Evolutionary conservation across 1,139 yeast species (phyloP), one percentile per base, ranked within the genome.

Genomic region (Magnusiomyces paraingens): DNA sequence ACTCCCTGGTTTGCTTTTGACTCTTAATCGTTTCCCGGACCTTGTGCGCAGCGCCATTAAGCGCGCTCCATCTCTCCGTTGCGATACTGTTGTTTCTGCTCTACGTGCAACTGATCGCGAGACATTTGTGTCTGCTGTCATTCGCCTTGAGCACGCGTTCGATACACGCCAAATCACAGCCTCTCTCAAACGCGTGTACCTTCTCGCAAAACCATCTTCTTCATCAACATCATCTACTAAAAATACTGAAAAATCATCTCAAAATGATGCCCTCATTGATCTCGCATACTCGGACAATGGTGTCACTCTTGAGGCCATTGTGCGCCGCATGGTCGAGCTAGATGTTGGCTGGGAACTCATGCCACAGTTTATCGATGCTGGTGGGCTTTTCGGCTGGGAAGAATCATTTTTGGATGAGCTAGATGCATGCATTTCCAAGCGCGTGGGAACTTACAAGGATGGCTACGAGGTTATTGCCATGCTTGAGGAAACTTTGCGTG

Each of bases 11-110:
- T 69, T 91, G 49, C 68, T 87, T 50, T 61, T 70, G 8, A 74
- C 77, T 49, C 74, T 89, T 42, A 70, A 72, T 55, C 60, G 71
- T 2, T 75, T 79, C 58, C 82, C 86, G 42, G 78, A 86, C 53
- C 75, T 90, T 56, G 77, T 86, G 66, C 82, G 89, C 68, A 95
- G 86, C 66, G 93, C 95, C 0, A 78, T 89, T 52, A 86, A 83
- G 14, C 83, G 93, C 0, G 84, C 94, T 59, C 86, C 89, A 2
- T n/a, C 50, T 14, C 70, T 90, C 45, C 77, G 85, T 3, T 75
- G 86, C 51, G 67, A 69, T 3, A 95, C 87, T 57, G 74, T 90
- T 32, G 71, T 87, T 46, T 66, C 71, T 4, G 89, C 86, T 57
- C 73, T 89, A 49, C 70, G 73, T 51, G 68, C 73, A 4, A 52